These are phyloP conservation scores for Epichloe hybrida DNA, from an alignment of 2,329 filamentous ascomycete species.

Conservation along the genomic window DNA sequence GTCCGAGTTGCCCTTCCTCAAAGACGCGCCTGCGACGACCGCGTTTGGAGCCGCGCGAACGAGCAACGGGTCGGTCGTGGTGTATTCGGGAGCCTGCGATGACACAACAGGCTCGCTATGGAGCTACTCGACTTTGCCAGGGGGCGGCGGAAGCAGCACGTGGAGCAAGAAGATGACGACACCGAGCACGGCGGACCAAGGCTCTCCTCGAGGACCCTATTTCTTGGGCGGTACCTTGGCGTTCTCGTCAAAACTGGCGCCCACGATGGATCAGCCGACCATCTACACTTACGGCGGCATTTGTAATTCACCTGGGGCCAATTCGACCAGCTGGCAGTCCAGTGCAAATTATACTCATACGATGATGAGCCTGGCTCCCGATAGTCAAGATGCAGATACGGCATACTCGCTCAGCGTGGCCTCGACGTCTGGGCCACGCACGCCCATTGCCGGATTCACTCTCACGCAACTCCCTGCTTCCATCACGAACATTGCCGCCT, in stretches of 20 bases:
- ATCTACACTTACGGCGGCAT: slow-evolving; percentile 81
- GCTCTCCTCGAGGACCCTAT: slow-evolving; percentile 24
- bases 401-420: slow-evolving; percentile 25
- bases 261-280: slow-evolving; percentile 36
- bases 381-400: slow-evolving; percentile 13
- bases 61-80: slow-evolving; percentile 53
- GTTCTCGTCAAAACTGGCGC: slow-evolving; percentile 50
- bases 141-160: slow-evolving; percentile 11
- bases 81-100: slow-evolving; percentile 63
- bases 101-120: slow-evolving; percentile 46
- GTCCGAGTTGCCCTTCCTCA: slow-evolving; percentile 48
- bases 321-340: slow-evolving; percentile 45
- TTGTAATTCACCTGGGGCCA: slow-evolving; percentile 47
- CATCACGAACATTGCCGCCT: slow-evolving; percentile 51
- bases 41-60: slow-evolving; percentile 58
- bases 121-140: slow-evolving; percentile 43
- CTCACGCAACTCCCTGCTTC: slow-evolving; percentile 62
- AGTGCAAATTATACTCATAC: slow-evolving; percentile 65
- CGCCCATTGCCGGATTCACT: slow-evolving; percentile 77
- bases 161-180: slow-evolving; percentile 20
- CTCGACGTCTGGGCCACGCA: slow-evolving; percentile 44
- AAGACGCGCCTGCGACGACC: slow-evolving; percentile 28
- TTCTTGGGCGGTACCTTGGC: slow-evolving; percentile 45
- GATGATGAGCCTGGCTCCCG: slow-evolving; percentile 55
- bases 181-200: slow-evolving; percentile 10